Percentiles rank a stretch among this genome's conserved stretches.
Evolutionary conservation across 2,329 filamentous ascomycete genomes (phyloP).

Genomic region (Mycogone perniciosa): DNA sequence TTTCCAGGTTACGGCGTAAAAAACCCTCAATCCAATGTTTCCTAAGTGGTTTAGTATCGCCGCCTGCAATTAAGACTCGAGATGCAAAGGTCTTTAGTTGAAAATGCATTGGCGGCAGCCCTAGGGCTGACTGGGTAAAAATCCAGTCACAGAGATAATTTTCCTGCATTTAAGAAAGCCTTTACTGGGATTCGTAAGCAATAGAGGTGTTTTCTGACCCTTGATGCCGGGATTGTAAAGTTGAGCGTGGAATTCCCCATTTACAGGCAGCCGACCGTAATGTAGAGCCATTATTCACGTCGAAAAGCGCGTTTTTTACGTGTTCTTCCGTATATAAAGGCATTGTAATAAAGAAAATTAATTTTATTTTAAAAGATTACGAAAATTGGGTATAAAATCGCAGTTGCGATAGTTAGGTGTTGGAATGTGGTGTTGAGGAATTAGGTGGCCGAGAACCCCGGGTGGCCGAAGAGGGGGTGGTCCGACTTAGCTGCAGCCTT

Average conservation of each 20-base stretch:
- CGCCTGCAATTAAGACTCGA: neutral
- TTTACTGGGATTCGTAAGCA: neutral
- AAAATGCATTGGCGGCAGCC: slow-evolving; percentile 1
- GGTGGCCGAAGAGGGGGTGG: no score
- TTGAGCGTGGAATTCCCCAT: neutral
- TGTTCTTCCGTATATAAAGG: neutral
- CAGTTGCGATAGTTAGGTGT: no score
- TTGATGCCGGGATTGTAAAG: neutral
- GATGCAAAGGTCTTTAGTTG: slow-evolving; percentile 1
- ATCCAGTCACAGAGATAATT: slow-evolving; percentile 6
- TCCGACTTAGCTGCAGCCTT: no score
- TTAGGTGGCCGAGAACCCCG: no score
- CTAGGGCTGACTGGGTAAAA: neutral
- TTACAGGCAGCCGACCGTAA: neutral
- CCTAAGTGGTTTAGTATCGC: slow-evolving; percentile 5
- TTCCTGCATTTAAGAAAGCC: slow-evolving; percentile 7
- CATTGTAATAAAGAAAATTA: neutral
- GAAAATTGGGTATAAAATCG: no score
- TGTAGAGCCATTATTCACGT: slow-evolving; percentile 21
- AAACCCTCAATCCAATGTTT: slow-evolving; percentile 9
- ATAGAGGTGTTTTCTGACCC: neutral
- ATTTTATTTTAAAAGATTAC: no score
- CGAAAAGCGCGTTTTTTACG: neutral
- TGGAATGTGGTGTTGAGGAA: no score
- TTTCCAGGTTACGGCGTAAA: slow-evolving; percentile 9